These are phyloP conservation scores for Cardamine resedifolia DNA, from an alignment of 345 rosid species.

Conservation along the genomic window DNA sequence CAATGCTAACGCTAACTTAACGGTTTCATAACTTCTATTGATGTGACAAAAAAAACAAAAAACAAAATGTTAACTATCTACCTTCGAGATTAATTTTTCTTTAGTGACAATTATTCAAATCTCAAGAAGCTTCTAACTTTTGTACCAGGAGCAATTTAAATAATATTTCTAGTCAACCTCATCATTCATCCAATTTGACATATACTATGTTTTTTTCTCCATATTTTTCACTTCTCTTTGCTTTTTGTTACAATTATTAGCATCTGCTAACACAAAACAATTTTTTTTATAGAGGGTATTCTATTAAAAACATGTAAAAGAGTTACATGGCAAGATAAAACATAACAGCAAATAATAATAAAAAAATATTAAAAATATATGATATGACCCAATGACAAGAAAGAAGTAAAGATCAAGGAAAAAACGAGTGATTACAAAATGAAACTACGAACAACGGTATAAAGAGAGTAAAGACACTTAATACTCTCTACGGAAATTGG, in stretches of 20 bases:
- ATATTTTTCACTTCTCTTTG: background rate
- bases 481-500: too few relatives aligned
- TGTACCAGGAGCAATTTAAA: conserved; percentile 23
- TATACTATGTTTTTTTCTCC: background rate
- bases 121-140: conserved; percentile 49
- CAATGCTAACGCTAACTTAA: background rate
- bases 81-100: conserved; percentile 22
- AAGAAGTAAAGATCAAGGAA: too few relatives aligned
- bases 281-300: too few relatives aligned
- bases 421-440: too few relatives aligned
- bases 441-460: too few relatives aligned
- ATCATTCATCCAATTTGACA: background rate
- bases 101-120: conserved; percentile 2
- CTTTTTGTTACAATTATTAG: background rate
- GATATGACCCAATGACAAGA: too few relatives aligned
- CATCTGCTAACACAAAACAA: background rate
- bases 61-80: conserved; percentile 18
- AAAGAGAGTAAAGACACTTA: too few relatives aligned
- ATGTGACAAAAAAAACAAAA: conserved; percentile 21
- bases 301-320: too few relatives aligned
- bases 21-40: background rate
- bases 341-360: too few relatives aligned
- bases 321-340: too few relatives aligned
- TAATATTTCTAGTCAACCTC: background rate
- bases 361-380: too few relatives aligned